These are phyloP conservation scores for Metahyphopichia silvanorum DNA, from an alignment of 805 yeast species.

Conservation along the genomic window DNA sequence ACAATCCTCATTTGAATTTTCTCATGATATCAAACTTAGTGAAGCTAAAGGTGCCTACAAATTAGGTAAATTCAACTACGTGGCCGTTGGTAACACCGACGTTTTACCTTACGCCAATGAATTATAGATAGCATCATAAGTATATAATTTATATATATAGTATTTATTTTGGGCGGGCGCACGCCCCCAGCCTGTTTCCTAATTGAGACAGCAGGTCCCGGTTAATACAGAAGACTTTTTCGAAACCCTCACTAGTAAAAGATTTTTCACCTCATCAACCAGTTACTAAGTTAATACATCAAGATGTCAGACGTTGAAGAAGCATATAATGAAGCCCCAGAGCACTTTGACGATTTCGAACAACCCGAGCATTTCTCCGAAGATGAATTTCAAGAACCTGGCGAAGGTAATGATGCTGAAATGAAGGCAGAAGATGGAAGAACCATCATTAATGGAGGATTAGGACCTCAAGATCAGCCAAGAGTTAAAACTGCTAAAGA, in stretches of 20 bases:
- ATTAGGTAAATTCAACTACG: conserved; percentile 70
- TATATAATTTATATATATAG: no score
- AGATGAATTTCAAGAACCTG: conserved; percentile 50
- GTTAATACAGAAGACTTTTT: no score
- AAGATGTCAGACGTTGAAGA: conserved; percentile 44
- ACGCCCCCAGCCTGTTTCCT: no score
- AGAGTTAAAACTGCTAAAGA: conserved; percentile 68
- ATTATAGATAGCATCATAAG: conserved; percentile 51
- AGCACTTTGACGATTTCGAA: conserved; percentile 76
- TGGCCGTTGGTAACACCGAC: conserved; percentile 85
- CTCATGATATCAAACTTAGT: conserved; percentile 27
- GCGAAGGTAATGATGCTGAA: conserved; percentile 35
- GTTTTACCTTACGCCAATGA: conserved; percentile 88
- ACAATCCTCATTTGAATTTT: conserved; percentile 33
- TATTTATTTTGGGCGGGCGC: no score
- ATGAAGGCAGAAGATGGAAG: conserved; percentile 67
- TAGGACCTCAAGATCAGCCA: conserved; percentile 53
- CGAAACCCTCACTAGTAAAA: no score
- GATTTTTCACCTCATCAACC: no score
- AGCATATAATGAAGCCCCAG: conserved; percentile 66
- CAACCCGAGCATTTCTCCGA: conserved; percentile 78
- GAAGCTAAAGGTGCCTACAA: conserved; percentile 37
- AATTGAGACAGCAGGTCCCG: no score
- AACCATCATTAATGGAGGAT: conserved; percentile 67
- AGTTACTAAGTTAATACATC: no score